A percentile compares a stretch with the other conserved stretches of the same genome.
Evolutionary conservation across 2,329 filamentous ascomycete genomes (phyloP).

Genomic region (Fonsecaea multimorphosa): DNA sequence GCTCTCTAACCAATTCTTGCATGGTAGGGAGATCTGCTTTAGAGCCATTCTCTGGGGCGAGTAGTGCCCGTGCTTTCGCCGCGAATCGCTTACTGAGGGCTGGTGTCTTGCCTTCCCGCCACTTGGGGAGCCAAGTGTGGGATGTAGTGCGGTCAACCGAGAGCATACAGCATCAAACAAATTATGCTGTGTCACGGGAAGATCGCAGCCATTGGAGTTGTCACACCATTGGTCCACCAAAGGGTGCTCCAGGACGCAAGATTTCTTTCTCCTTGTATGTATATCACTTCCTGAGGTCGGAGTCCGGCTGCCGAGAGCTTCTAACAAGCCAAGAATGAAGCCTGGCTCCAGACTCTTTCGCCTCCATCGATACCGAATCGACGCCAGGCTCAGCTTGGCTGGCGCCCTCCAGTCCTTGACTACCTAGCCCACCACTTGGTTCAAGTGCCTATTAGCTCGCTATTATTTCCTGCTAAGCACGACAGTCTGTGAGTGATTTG

Average conservation of each 20-base stretch:
- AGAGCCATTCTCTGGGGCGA: background rate
- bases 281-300: constrained; percentile 2
- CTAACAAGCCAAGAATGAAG: background rate
- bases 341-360: background rate
- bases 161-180: background rate
- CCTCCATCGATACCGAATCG: background rate
- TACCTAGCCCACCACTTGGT: background rate
- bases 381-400: background rate
- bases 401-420: background rate
- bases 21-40: background rate
- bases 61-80: background rate
- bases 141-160: background rate
- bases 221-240: constrained; percentile 4
- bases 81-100: background rate
- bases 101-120: constrained; percentile 1
- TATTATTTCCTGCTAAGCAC: constrained; percentile 1
- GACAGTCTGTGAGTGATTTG: constrained; percentile 8
- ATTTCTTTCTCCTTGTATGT: background rate
- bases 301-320: background rate
- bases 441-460: background rate
- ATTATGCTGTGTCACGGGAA: constrained; percentile 18
- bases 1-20: background rate
- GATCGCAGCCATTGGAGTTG: constrained; percentile 4
- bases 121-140: background rate
- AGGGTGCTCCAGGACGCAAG: background rate